Conservation (phyloP, 306 rosid species). For the Trichosanthes truncata region DNA sequence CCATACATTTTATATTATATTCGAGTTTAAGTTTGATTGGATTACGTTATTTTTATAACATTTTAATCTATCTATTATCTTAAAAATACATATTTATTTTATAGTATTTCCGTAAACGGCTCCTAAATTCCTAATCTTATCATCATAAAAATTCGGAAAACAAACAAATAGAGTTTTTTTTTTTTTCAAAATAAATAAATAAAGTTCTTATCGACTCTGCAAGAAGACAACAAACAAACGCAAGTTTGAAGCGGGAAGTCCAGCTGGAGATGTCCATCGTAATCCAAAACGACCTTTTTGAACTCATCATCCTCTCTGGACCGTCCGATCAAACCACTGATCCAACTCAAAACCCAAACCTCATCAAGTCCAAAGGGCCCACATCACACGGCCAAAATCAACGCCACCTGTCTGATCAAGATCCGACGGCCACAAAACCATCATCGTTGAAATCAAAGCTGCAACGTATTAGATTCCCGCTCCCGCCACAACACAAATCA, state of each 20-base stretch:
- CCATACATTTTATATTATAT: too few species aligned
- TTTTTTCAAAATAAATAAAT: background rate
- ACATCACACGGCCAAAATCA: background rate
- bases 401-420: background rate
- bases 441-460: background rate
- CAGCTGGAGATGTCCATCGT: background rate
- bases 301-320: background rate
- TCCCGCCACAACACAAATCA: constrained; percentile 46
- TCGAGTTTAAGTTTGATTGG: too few species aligned
- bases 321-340: constrained; percentile 7
- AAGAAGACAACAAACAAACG: background rate
- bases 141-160: too few species aligned
- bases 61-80: too few species aligned
- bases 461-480: constrained; percentile 19
- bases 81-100: too few species aligned
- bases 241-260: background rate
- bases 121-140: too few species aligned
- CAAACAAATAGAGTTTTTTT: background rate
- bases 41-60: too few species aligned
- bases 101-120: too few species aligned
- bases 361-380: background rate
- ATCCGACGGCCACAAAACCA: background rate
- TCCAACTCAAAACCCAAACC: background rate
- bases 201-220: background rate
- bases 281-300: background rate